These are phyloP conservation scores for Backusella macrospora DNA, from an alignment of 192 early-diverging fungal genomes.

Conservation along the genomic window DNA sequence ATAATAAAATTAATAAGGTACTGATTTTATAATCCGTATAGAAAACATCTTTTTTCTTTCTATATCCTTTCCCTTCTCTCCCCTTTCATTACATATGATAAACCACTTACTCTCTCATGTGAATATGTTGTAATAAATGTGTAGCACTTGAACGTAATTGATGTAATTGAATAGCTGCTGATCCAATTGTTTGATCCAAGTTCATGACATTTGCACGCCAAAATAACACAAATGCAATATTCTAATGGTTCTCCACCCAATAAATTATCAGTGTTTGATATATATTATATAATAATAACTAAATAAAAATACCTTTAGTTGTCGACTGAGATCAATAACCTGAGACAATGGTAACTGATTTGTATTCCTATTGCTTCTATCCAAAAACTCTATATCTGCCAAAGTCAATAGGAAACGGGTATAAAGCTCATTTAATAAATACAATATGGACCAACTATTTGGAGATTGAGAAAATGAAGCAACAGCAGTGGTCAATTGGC, in stretches of 20 bases:
- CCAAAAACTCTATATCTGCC: constrained; percentile 88
- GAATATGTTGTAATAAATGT: constrained; percentile 71
- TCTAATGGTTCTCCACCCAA: constrained; percentile 39
- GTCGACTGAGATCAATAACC: constrained; percentile 54
- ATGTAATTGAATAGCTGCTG: constrained; percentile 46
- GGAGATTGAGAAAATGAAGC: constrained; percentile 24
- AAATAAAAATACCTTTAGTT: constrained; percentile 52
- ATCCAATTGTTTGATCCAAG: constrained; percentile 29
- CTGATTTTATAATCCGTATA: background rate
- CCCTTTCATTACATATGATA: background rate
- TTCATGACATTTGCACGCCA: constrained; percentile 62
- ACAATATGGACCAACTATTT: constrained; percentile 61
- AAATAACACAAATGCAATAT: constrained; percentile 74
- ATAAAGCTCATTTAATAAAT: constrained; percentile 75
- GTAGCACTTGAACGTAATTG: constrained; percentile 66
- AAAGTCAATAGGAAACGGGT: constrained; percentile 74
- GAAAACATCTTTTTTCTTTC: background rate
- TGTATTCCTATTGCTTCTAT: constrained; percentile 37
- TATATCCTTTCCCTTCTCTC: background rate
- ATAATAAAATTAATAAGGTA: background rate
- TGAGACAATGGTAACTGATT: constrained; percentile 55
- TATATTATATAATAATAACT: background rate
- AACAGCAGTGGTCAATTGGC: background rate
- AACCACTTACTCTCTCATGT: constrained; percentile 67
- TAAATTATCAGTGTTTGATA: background rate